phyloP scores from a whole-genome alignment of 208 protist genomes.

The Naegleria lovaniensis region DNA sequence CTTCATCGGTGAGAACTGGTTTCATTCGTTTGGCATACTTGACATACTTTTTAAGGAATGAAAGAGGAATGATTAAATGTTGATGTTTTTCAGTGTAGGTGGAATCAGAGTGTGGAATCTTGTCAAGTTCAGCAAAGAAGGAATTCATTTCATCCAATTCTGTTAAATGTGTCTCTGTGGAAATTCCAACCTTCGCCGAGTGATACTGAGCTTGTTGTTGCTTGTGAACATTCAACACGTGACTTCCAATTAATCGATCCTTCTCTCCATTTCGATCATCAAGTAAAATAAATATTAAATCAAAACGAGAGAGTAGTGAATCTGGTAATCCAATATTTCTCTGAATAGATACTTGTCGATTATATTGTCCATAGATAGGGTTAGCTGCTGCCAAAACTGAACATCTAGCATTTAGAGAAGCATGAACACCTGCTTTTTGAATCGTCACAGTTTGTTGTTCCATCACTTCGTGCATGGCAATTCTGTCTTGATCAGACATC shows the following conservation, averaged over 20 bases:
- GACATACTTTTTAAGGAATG: conserved; percentile 94
- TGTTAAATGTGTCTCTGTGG: conserved; percentile 16
- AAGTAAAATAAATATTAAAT: conserved; percentile 98
- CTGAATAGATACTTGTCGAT: conserved; percentile 68
- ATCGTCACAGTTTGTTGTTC: conserved; percentile 99
- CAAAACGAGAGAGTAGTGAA: conserved; percentile 98
- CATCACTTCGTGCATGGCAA: conserved; percentile 98
- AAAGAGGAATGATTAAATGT: conserved; percentile 67
- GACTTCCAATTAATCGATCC: conserved; percentile 80
- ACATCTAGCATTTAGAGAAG: conserved; percentile 96
- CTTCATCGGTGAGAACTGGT: conserved; percentile 71
- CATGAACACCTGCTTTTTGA: conserved; percentile 98
- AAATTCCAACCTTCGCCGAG: conserved; percentile 13
- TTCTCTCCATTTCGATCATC: conserved; percentile 81
- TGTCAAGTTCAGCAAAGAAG: conserved; percentile 23
- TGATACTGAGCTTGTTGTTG: conserved; percentile 27
- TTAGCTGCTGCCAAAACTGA: conserved; percentile 98
- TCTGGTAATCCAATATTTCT: conserved; percentile 96
- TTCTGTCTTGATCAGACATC: conserved; percentile 91
- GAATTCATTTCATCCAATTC: conserved; percentile 20
- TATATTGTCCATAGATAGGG: conserved; percentile 97
- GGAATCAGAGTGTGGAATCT: background rate
- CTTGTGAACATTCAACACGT: conserved; percentile 90
- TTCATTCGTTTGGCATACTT: conserved; percentile 67
- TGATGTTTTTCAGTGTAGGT: background rate